Conservation (phyloP, 805 yeast genomes). For the Starmera amethionina region DNA sequence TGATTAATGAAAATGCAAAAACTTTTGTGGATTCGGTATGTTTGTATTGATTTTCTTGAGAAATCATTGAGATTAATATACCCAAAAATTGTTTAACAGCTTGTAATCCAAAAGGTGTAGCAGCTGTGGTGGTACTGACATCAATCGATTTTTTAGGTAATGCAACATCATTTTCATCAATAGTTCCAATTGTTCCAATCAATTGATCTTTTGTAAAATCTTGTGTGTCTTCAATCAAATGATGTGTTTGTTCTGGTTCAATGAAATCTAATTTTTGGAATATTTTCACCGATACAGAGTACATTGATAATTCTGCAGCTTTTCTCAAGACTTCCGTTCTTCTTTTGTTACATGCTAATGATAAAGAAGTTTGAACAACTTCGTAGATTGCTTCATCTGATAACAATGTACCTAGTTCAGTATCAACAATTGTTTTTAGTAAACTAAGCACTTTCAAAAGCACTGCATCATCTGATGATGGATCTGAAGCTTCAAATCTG, state of each 20-base stretch:
- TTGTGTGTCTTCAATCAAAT: slow-evolving; percentile 34
- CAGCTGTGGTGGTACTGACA: slow-evolving; percentile 12
- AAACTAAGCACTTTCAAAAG: slow-evolving; percentile 72
- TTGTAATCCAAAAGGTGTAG: slow-evolving; percentile 54
- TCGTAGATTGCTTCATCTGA: slow-evolving; percentile 81
- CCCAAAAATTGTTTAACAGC: slow-evolving; percentile 71
- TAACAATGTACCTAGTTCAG: slow-evolving; percentile 55
- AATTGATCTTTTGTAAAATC: slow-evolving; percentile 37
- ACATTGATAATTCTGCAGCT: slow-evolving; percentile 79
- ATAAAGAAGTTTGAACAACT: slow-evolving; percentile 82
- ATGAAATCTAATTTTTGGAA: slow-evolving; percentile 51
- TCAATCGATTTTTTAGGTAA: slow-evolving; percentile 15
- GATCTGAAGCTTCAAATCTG: slow-evolving; percentile 91
- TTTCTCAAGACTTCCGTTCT: slow-evolving; percentile 83
- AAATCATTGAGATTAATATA: slow-evolving; percentile 66
- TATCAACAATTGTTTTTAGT: slow-evolving; percentile 54
- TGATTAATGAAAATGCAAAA: slow-evolving; percentile 68
- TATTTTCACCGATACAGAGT: slow-evolving; percentile 56
- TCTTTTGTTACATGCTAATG: slow-evolving; percentile 85
- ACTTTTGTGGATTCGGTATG: slow-evolving; percentile 83
- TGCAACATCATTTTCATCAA: slow-evolving; percentile 33
- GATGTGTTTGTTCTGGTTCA: slow-evolving; percentile 33
- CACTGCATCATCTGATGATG: slow-evolving; percentile 85
- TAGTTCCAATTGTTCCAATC: slow-evolving; percentile 38
- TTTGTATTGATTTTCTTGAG: slow-evolving; percentile 74